Percentiles rank a stretch among this genome's conserved stretches.
These are phyloP conservation scores for Fusarium siculi DNA, from an alignment of 2,329 filamentous ascomycete species.

Conservation along the genomic window DNA sequence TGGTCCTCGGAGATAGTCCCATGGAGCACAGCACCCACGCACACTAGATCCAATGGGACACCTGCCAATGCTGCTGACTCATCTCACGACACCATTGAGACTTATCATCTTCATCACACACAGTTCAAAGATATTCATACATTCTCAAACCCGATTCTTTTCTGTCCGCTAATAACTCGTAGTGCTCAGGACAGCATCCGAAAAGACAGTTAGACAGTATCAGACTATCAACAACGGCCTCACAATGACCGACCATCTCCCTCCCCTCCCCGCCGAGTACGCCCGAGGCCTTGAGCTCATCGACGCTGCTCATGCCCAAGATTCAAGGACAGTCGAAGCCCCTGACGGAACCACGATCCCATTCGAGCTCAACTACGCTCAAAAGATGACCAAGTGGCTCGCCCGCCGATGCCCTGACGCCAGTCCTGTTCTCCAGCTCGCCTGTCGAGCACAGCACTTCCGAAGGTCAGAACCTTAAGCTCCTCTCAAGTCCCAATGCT, in stretches of 20 bases:
- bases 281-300: slow-evolving; percentile 71
- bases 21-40: neutral
- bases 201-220: neutral
- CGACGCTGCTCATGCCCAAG: slow-evolving; percentile 68
- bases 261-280: slow-evolving; percentile 54
- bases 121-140: neutral
- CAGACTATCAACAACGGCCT: neutral
- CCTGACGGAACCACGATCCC: slow-evolving; percentile 62
- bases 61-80: slow-evolving; percentile 39
- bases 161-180: neutral
- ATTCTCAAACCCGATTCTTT: neutral
- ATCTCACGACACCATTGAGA: slow-evolving; percentile 31
- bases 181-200: neutral
- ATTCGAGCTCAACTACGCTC: slow-evolving; percentile 85
- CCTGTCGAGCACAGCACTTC: slow-evolving; percentile 87
- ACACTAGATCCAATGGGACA: slow-evolving; percentile 34
- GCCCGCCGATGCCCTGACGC: slow-evolving; percentile 67
- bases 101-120: neutral
- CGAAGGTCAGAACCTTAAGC: slow-evolving; percentile 60
- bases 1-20: neutral
- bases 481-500: neutral
- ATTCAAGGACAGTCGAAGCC: slow-evolving; percentile 53
- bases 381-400: slow-evolving; percentile 82
- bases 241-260: slow-evolving; percentile 38
- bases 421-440: slow-evolving; percentile 75